Conservation (phyloP, 2,329 filamentous ascomycete species). For the Aspergillus ochraceoroseus region DNA sequence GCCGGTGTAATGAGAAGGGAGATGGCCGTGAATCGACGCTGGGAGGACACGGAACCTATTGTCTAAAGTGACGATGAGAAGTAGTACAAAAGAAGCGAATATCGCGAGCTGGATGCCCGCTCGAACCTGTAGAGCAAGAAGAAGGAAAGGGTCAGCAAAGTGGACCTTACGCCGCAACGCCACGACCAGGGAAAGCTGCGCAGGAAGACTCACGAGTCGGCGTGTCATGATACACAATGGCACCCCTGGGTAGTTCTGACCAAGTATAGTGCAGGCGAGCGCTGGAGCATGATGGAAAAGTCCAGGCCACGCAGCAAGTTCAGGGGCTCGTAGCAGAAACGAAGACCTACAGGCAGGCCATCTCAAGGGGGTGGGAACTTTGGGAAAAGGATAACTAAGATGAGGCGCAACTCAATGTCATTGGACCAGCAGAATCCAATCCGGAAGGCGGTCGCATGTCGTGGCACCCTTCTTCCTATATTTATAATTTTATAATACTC, state of each 20-base stretch:
- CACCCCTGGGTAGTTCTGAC: slow-evolving; percentile 30
- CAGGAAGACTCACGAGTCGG: slow-evolving; percentile 36
- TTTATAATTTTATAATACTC: too few species aligned
- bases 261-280: slow-evolving; percentile 25
- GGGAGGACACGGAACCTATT: slow-evolving; percentile 83
- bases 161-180: slow-evolving; percentile 1
- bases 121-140: slow-evolving; percentile 42
- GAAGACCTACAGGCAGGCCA: slow-evolving; percentile 29
- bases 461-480: slow-evolving; percentile 11
- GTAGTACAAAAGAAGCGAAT: slow-evolving; percentile 60
- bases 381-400: slow-evolving; percentile 12
- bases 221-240: slow-evolving; percentile 39
- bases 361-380: slow-evolving; percentile 27
- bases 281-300: slow-evolving; percentile 32
- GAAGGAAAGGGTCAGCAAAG: slow-evolving; percentile 7
- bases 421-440: slow-evolving; percentile 1
- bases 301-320: slow-evolving; percentile 12
- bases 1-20: slow-evolving; percentile 79
- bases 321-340: slow-evolving; percentile 23
- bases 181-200: neutral
- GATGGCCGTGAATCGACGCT: slow-evolving; percentile 75
- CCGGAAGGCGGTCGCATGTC: slow-evolving; percentile 30
- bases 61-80: slow-evolving; percentile 77
- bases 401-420: too few species aligned
- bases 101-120: slow-evolving; percentile 71